phyloP scores from a whole-genome alignment of 1,284 basidiomycete species.

The Xanthoconium separans region DNA sequence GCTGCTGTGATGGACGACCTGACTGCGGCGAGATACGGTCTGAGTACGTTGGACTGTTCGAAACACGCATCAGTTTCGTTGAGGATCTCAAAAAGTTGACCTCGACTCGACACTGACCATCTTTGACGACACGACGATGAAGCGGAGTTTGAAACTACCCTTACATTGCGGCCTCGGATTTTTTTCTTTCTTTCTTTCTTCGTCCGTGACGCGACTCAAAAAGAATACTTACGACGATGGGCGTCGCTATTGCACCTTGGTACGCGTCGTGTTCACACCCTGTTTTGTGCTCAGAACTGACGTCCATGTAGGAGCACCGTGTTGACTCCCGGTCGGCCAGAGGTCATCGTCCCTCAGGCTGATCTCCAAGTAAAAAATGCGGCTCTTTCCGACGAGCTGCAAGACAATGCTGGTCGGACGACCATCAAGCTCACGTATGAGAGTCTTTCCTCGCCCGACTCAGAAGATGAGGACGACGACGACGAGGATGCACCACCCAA shows the following conservation, averaged over 20 bases:
- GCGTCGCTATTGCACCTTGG: slow-evolving; percentile 63
- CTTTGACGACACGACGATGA: slow-evolving; percentile 14
- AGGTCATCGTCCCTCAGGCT: slow-evolving; percentile 60
- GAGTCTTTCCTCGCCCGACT: slow-evolving; percentile 38
- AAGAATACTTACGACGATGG: slow-evolving; percentile 39
- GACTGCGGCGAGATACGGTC: slow-evolving; percentile 96
- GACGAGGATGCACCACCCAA: slow-evolving; percentile 44
- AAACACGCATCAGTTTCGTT: slow-evolving; percentile 16
- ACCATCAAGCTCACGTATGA: slow-evolving; percentile 79
- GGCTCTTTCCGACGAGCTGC: slow-evolving; percentile 74
- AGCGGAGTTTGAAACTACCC: slow-evolving; percentile 38
- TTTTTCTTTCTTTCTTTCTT: not conserved
- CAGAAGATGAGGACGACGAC: slow-evolving; percentile 52
- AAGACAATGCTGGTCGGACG: slow-evolving; percentile 64
- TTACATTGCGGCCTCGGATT: not conserved
- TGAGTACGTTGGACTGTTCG: slow-evolving; percentile 72
- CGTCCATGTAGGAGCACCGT: slow-evolving; percentile 51
- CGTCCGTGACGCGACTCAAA: not conserved
- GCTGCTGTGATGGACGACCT: slow-evolving; percentile 96
- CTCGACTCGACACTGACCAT: slow-evolving; percentile 51
- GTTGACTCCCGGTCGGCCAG: slow-evolving; percentile 62
- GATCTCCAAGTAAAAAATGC: slow-evolving; percentile 86
- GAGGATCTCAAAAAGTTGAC: not conserved
- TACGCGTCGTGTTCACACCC: slow-evolving; percentile 31
- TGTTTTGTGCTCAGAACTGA: not conserved